These are phyloP conservation scores for Talaromyces amestolkiae DNA, from an alignment of 2,329 filamentous ascomycete species.

Conservation along the genomic window DNA sequence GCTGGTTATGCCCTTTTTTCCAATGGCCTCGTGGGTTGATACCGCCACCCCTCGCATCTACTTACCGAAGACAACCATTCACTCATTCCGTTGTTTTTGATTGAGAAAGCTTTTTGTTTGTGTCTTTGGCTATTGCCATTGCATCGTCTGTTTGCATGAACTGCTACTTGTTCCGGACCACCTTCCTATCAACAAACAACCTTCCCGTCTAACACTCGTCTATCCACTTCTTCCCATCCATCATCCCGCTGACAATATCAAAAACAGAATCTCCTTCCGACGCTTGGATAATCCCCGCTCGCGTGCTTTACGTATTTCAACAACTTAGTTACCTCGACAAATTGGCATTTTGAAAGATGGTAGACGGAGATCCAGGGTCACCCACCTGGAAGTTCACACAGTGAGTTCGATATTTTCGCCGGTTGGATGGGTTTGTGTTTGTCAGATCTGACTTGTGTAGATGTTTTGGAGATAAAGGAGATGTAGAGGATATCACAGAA, in stretches of 20 bases:
- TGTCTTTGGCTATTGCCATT: not conserved
- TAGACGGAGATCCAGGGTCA: constrained; percentile 89
- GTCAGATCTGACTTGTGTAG: constrained; percentile 48
- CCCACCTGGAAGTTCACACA: constrained; percentile 99
- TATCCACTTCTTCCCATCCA: not conserved
- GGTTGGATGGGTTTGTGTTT: no score
- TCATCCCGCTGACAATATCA: not conserved
- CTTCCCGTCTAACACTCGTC: not conserved
- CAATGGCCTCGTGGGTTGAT: not conserved
- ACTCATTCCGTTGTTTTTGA: not conserved
- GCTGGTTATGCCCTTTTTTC: constrained; percentile 2
- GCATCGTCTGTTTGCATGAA: not conserved
- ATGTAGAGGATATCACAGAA: constrained; percentile 98
- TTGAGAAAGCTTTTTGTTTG: not conserved
- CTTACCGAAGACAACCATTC: not conserved
- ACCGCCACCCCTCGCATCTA: constrained; percentile 12
- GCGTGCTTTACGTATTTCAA: constrained; percentile 19
- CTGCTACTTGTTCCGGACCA: not conserved
- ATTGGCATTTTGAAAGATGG: constrained; percentile 67
- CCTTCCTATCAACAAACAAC: not conserved
- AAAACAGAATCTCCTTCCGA: not conserved
- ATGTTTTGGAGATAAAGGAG: constrained; percentile 99
- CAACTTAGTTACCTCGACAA: constrained; percentile 26
- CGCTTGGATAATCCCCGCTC: constrained; percentile 9
- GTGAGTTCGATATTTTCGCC: constrained; percentile 55